Base-by-base conservation (phyloP, 202 grass and related monocot genomes). In the Digitaria exilis region DNA sequence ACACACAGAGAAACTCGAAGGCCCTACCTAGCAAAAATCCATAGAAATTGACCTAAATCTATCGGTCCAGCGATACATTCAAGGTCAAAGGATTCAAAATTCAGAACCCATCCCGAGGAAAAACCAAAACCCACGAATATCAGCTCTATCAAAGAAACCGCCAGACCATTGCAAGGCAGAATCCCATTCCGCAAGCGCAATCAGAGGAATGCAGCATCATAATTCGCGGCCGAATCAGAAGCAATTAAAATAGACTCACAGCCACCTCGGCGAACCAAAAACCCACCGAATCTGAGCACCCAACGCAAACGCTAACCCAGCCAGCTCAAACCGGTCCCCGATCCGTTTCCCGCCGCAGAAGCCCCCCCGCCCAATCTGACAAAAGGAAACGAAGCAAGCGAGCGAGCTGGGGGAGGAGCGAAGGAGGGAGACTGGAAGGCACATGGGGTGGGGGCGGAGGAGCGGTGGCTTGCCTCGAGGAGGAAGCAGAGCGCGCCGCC, bases 401-500 rank as follows among this genome's bases (percentile, higher is more conserved):
- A 63, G 71, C 63, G 37, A 59, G 75, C 68, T 42, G 6, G 32
- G 46, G 57, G 46, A 57, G 19, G 29, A 19, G 49, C 48, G 2
- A 7, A 14, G 69, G 32, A 1, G 2, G 37, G 11, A 7, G 35
- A 3, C 3, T 6, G 45, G 8, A 3, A 31, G 9, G 28, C 16
- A 18, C 24, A 39, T 39, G 37, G 63, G 3, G 6, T n/a, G n/a
- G 37, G 54, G 3, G 6, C 37, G n/a, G 14, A 11, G 19, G 19
- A 10, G 15, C 24, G 6, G 41, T 28, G 22, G 39, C 80, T 86
- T 87, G 51, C 96, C 93, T 96, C 87, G 37, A 96, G 79, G 71
- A 96, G 79, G 71, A 98, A 56, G n/a, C 65, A 71, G 77, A 98
- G 91, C 21, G 96, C 79, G 29, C 81, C 76, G 78, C 87, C 82